Base-by-base conservation (phyloP, 2,329 filamentous ascomycete species). In the Neofusicoccum ribis region DNA sequence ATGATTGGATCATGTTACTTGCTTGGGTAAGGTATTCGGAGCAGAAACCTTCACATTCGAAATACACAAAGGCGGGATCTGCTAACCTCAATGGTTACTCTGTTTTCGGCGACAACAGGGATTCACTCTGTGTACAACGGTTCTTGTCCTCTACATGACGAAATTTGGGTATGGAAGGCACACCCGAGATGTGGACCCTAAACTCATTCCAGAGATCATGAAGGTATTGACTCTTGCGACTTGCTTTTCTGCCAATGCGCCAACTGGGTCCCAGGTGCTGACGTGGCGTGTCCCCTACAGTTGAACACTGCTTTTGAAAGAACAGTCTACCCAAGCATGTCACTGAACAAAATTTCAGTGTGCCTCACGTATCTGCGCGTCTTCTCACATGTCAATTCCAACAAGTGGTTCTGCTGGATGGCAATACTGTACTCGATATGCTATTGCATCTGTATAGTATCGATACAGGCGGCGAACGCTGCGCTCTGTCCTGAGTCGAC, bases 401-500 rank as follows among this genome's bases (percentile, higher is more conserved):
- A 73, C 52, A 73, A 68, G 41, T 70, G 67, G 66, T 75, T 75
- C 54, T 75, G 73, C 56, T 64, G 34, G 23, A 27, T 14, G 9
- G 12, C 34, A 6, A 61, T 61, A 37, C 39, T 31, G 9, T 61
- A 49, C 6, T 49, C 58, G 14, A 27, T 66, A 36, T 64, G 66
- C 27, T 51, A 69, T 12, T 75, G 72, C 44, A 72, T 74, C 47
- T 67, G 73, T 52, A 67, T 70, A 60, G 68, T 69, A 4, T 56
- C 67, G 14, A 68, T 70, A 0, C 56, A 72, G 5, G 50, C 72
- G 3, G 64, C 68, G 3, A 69, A 71, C 72, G 15, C 70, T 69
- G 5, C 43, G 73, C 49, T 74, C 73, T 52, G 73, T 69, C 62
- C 54, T 73, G 11, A 76, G 71, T 62, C 73, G 75, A 62, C 74